Evolutionary conservation across 2,329 filamentous ascomycete species (phyloP), one percentile per base, ranked within the genome.

Genomic region (Alternaria hordeiaustralica): DNA sequence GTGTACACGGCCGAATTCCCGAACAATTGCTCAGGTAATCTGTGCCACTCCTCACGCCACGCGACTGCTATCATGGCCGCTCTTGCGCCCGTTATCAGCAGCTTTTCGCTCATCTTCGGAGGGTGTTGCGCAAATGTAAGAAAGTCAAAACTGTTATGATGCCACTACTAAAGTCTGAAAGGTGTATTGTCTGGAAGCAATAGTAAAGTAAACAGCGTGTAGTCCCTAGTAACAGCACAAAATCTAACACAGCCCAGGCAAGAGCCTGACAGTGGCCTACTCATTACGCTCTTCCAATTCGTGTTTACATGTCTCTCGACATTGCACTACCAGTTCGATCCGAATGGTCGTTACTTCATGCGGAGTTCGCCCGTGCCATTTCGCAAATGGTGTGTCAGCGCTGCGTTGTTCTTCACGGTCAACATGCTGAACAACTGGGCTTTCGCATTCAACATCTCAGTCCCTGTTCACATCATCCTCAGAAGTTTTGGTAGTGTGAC

Each of bases 381-480:
- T 58, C 86, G 86, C 51, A 91, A 93, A 77, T 98, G 96, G 94
- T 77, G 92, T 54, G 85, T 95, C 74, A 97, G 97, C 77, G 97
- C 97, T 45, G 84, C 91, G 5, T 87, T 97, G 71, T 98, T 98
- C 82, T 96, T 97, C 79, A 87, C 88, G 66, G 96, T 99, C 81
- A 99, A 98, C 74, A 89, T 98, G 61, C 83, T 99, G 76, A 99
- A 99, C 82, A 99, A 99, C 75, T 95, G 95, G 84, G 96, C 95
- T 7, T 99, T 99, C 80, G 94, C 93, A 66, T 99, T 97, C 82
- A 90, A 94, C 72, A 98, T 99, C 60, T 97, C 94, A 7, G 93
- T 99, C 0, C 96, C 96, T 2, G 89, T 99, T 53, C 96, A 99
- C 77, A 99, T 99, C 73, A 98, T 99, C 70, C 85, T 99, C 28